These are phyloP conservation scores for Talaromyces liani DNA, from an alignment of 495 filamentous ascomycete genomes.

Conservation along the genomic window DNA sequence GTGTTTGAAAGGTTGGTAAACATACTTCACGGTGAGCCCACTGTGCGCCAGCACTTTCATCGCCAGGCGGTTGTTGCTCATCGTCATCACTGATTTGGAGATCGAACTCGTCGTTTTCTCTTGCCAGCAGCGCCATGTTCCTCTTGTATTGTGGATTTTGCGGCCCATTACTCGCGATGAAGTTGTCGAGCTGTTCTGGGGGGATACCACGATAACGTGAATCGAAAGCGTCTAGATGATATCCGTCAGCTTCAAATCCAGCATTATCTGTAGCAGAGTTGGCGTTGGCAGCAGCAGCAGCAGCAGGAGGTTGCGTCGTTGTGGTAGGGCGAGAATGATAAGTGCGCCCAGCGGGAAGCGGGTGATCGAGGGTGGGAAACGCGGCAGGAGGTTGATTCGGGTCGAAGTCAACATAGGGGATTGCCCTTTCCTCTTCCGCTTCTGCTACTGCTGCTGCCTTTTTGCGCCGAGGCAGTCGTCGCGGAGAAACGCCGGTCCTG, in stretches of 20 bases:
- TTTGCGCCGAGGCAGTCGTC: constrained; percentile 9
- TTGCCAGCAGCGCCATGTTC: constrained; percentile 28
- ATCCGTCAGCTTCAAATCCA: neutral
- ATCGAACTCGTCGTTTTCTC: neutral
- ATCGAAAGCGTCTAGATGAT: constrained; percentile 1
- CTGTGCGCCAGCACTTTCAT: constrained; percentile 4
- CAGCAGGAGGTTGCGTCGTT: neutral
- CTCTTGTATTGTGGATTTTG: constrained; percentile 25
- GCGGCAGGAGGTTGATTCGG: constrained; percentile 35
- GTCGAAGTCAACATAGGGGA: constrained; percentile 23
- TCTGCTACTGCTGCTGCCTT: constrained; percentile 13
- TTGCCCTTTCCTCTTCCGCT: constrained; percentile 14
- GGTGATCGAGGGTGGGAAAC: constrained; percentile 31
- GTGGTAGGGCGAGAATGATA: neutral
- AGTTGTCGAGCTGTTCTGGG: constrained; percentile 18
- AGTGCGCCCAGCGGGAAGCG: constrained; percentile 4
- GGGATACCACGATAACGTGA: constrained; percentile 9
- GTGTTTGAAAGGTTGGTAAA: neutral
- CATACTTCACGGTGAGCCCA: neutral
- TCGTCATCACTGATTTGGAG: constrained; percentile 14
- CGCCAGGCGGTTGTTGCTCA: constrained; percentile 5
- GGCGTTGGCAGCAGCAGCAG: neutral
- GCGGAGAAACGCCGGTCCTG: constrained; percentile 3
- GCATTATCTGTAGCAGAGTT: neutral
- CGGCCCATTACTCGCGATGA: constrained; percentile 26